Conservation (phyloP, 148 eudicot genomes). For the Bassia scoparia region DNA sequence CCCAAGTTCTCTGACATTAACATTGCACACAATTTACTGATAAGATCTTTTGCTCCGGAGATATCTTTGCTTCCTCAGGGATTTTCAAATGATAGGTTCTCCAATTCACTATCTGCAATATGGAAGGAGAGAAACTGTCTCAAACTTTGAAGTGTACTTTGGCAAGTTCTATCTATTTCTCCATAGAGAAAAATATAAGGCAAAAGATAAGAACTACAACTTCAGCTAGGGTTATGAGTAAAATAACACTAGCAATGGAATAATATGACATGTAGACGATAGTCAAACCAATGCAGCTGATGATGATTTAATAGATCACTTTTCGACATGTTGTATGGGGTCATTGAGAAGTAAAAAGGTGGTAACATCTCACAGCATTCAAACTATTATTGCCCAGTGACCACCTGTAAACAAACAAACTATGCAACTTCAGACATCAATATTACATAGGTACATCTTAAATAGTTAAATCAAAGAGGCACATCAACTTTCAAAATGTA, state of each 20-base stretch:
- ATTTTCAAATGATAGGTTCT: slow-evolving; percentile 82
- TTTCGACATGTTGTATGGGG: slow-evolving; percentile 94
- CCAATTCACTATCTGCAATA: slow-evolving; percentile 87
- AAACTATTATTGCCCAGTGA: slow-evolving; percentile 94
- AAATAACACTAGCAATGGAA: background rate
- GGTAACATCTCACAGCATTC: slow-evolving; percentile 98
- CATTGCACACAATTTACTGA: slow-evolving; percentile 83
- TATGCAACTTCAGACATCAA: slow-evolving; percentile 19
- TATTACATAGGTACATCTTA: background rate
- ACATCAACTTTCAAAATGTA: background rate
- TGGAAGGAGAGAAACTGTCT: slow-evolving; percentile 7
- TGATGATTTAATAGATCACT: slow-evolving; percentile 40
- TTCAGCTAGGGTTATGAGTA: slow-evolving; percentile 5
- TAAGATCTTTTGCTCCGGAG: slow-evolving; percentile 87
- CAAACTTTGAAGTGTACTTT: slow-evolving; percentile 15
- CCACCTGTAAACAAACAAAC: slow-evolving; percentile 62
- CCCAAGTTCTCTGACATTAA: slow-evolving; percentile 82
- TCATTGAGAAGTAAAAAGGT: slow-evolving; percentile 96
- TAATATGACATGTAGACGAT: background rate
- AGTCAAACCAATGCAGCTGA: slow-evolving; percentile 8
- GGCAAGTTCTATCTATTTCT: background rate
- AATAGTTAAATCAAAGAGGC: too few species aligned
- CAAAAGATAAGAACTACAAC: background rate
- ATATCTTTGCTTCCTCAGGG: slow-evolving; percentile 84
- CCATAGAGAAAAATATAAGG: background rate